Percentiles rank a stretch among this genome's conserved stretches.
phyloP scores from a whole-genome alignment of 2,329 filamentous ascomycete genomes.

The Samsoniella hepiali region DNA sequence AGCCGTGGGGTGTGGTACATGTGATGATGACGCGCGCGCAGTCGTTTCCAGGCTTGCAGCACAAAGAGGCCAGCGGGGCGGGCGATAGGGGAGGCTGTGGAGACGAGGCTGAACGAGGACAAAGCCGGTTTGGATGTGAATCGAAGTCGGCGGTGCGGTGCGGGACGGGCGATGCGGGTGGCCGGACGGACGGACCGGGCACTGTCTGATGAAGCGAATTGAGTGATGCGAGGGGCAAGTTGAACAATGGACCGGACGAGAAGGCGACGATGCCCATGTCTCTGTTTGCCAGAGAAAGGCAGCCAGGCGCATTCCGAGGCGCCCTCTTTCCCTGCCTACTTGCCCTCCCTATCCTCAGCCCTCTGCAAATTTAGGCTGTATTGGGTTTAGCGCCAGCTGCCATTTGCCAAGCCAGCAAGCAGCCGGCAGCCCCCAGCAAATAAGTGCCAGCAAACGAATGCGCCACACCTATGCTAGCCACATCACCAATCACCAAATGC shows the following conservation, averaged over 20 bases:
- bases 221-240: neutral
- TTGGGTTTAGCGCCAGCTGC: slow-evolving; percentile 12
- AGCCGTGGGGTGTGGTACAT: neutral
- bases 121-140: neutral
- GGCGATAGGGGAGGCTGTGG: slow-evolving; percentile 14
- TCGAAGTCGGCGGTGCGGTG: neutral
- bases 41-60: neutral
- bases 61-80: slow-evolving; percentile 10
- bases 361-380: neutral
- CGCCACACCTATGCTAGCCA: slow-evolving; percentile 1
- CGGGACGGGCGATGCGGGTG: neutral
- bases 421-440: neutral
- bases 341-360: neutral
- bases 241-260: neutral
- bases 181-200: too few relatives aligned
- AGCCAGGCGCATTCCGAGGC: neutral
- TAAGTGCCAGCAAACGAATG: neutral
- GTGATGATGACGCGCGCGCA: slow-evolving; percentile 19
- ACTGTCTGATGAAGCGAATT: neutral
- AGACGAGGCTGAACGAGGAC: slow-evolving; percentile 15
- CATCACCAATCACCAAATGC: neutral
- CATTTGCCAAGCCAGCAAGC: neutral
- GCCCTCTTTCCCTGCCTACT: neutral
- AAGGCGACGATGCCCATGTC: neutral
- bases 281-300: neutral